Evolutionary conservation across 495 filamentous ascomycete species (phyloP).

Genomic region (Haplographium delicatum): DNA sequence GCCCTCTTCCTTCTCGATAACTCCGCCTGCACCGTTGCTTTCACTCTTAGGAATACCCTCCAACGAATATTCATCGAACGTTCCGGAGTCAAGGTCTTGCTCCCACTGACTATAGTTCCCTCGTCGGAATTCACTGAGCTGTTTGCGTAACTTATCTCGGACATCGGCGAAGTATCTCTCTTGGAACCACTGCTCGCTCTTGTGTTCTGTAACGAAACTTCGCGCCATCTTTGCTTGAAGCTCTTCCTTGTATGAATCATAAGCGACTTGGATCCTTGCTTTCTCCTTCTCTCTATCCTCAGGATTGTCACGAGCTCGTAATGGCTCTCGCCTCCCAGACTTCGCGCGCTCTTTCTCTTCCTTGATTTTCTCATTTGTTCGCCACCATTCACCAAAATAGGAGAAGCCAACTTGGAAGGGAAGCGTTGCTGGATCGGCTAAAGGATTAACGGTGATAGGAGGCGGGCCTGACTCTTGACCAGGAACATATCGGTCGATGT

Average conservation of each 20-base stretch:
- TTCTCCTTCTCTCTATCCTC: slow-evolving; percentile 89
- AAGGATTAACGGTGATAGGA: slow-evolving; percentile 62
- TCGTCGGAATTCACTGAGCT: slow-evolving; percentile 69
- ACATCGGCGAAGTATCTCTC: slow-evolving; percentile 88
- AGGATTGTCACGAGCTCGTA: slow-evolving; percentile 66
- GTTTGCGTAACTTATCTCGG: slow-evolving; percentile 58
- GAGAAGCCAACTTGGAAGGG: slow-evolving; percentile 95
- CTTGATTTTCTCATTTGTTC: slow-evolving; percentile 75
- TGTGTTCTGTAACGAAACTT: slow-evolving; percentile 83
- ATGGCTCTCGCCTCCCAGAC: slow-evolving; percentile 65
- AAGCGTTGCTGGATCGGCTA: slow-evolving; percentile 76
- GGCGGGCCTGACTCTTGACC: slow-evolving; percentile 60
- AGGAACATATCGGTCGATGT: slow-evolving; percentile 95
- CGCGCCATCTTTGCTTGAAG: slow-evolving; percentile 87
- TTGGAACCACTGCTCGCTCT: slow-evolving; percentile 94
- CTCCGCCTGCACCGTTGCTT: slow-evolving; percentile 77
- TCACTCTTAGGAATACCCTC: slow-evolving; percentile 95
- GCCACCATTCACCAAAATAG: slow-evolving; percentile 97
- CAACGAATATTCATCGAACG: slow-evolving; percentile 90
- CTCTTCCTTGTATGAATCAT: slow-evolving; percentile 92
- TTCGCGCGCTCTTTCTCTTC: slow-evolving; percentile 78
- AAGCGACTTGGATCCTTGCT: slow-evolving; percentile 83
- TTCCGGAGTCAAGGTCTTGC: slow-evolving; percentile 69
- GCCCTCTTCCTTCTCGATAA: slow-evolving; percentile 91
- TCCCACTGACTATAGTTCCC: slow-evolving; percentile 78